These are phyloP conservation scores for Bacidia gigantensis DNA, from an alignment of 495 filamentous ascomycete species.

Conservation along the genomic window DNA sequence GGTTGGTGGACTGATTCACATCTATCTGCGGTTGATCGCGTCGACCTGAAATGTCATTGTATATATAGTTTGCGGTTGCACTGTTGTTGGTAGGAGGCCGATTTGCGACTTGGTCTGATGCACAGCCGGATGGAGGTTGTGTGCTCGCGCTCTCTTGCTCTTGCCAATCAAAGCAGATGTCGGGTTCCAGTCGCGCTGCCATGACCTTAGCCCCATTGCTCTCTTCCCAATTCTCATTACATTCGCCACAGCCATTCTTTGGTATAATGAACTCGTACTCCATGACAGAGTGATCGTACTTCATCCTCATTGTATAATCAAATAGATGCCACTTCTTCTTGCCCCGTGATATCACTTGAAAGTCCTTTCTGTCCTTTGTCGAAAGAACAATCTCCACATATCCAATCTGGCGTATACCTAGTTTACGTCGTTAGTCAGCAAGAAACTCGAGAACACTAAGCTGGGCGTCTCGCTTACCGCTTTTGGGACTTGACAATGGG, in stretches of 20 bases:
- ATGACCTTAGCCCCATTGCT: neutral
- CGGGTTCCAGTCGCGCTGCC: neutral
- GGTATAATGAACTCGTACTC: neutral
- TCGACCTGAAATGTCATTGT: no score
- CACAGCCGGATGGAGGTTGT: no score
- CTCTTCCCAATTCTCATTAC: neutral
- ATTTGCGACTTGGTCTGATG: no score
- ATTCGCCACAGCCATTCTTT: neutral
- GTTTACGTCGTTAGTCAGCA: neutral
- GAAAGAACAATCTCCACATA: neutral
- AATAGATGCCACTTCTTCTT: neutral
- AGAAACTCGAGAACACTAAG: neutral
- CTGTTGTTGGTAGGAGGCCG: no score
- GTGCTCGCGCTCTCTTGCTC: neutral
- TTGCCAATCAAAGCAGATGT: neutral
- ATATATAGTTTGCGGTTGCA: no score
- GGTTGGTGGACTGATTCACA: no score
- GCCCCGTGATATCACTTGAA: neutral
- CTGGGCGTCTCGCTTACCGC: neutral
- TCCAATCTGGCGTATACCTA: neutral
- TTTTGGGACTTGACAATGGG: neutral
- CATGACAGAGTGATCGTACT: neutral
- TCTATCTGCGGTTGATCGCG: no score
- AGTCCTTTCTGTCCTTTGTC: neutral
- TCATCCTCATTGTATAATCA: neutral